Conservation (phyloP, 805 yeast species). For the Saccharomyces eubayanus region DNA sequence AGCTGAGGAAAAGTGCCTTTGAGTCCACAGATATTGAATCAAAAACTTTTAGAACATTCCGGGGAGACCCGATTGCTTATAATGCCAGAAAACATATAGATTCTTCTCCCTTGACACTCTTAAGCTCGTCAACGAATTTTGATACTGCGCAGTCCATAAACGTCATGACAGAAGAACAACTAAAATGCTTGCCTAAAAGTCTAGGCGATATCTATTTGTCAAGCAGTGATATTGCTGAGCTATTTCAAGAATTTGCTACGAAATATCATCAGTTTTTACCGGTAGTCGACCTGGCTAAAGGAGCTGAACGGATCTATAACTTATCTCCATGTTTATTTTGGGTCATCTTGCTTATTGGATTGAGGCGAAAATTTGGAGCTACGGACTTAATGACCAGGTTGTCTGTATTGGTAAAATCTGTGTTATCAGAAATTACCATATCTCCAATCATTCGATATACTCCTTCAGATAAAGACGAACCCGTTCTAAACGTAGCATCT, state of each 20-base stretch:
- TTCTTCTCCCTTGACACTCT: background rate
- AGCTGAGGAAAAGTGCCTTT: constrained; percentile 5
- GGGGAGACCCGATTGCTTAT: background rate
- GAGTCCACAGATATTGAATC: background rate
- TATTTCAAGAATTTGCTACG: constrained; percentile 62
- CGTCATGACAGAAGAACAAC: constrained; percentile 30
- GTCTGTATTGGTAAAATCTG: constrained; percentile 62
- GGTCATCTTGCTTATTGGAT: constrained; percentile 82
- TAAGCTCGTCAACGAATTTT: background rate
- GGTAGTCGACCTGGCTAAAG: constrained; percentile 70
- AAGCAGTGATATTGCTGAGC: constrained; percentile 48
- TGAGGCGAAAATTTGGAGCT: constrained; percentile 47
- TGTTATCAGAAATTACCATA: constrained; percentile 79
- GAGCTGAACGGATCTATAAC: constrained; percentile 72
- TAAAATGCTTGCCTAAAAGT: constrained; percentile 57
- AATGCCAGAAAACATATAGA: background rate
- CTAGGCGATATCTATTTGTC: constrained; percentile 60
- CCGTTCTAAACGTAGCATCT: constrained; percentile 77
- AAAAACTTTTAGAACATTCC: background rate
- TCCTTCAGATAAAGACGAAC: constrained; percentile 72
- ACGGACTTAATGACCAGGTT: constrained; percentile 47
- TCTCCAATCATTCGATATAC: constrained; percentile 81
- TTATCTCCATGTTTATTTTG: constrained; percentile 87
- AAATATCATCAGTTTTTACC: constrained; percentile 82
- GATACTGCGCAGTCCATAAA: background rate